Evolutionary conservation across 2,329 filamentous ascomycete genomes (phyloP), one percentile per base, ranked within the genome.

Genomic region (Blastomyces parvus): DNA sequence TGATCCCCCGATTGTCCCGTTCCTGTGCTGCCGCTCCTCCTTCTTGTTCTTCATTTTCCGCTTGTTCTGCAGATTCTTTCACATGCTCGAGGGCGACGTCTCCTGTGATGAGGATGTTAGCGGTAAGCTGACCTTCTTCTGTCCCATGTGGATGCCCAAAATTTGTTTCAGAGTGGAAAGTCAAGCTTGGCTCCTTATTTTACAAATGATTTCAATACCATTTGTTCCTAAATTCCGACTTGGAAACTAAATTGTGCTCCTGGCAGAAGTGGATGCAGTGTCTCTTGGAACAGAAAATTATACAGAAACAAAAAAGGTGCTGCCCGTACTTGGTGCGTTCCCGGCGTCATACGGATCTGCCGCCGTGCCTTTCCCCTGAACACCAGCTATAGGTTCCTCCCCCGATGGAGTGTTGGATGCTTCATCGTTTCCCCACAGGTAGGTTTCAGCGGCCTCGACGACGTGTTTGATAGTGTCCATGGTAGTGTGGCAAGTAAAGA

Each of bases 331-430:
- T 79, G 84, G 81, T n/a, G 84, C 77, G 73, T 94, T 94, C 59
- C 90, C 90, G 64, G 85, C 85, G 71, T 94, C 90, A 69, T 86
- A 95, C 0, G 90, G 90, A 73, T 93, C 87, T 14, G 83, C 84
- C 53, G 80, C 81, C 30, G 82, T 81, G 4, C 88, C 88, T 72
- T 87, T 79, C 48, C 90, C 90, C 63, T 82, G 78, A 60, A 84
- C 78, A 27, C 90, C 90, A 25, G 88, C 88, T 55, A 91, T 74
- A 22, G 90, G 90, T 77, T 95, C 90, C 68, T 77, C 74, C 57
- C 79, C 79, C 50, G 25, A n/a, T 19, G 22, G 44, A 22, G 17
- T 19, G 65, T 62, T 13, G 68, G 67, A 44, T 69, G 70, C 63
- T 64, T 70, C 53, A 42, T 48, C 13, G 38, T 78, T 77, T 14